Conservation (phyloP, 768 basidiomycete genomes). For the Mycena alexandri region DNA sequence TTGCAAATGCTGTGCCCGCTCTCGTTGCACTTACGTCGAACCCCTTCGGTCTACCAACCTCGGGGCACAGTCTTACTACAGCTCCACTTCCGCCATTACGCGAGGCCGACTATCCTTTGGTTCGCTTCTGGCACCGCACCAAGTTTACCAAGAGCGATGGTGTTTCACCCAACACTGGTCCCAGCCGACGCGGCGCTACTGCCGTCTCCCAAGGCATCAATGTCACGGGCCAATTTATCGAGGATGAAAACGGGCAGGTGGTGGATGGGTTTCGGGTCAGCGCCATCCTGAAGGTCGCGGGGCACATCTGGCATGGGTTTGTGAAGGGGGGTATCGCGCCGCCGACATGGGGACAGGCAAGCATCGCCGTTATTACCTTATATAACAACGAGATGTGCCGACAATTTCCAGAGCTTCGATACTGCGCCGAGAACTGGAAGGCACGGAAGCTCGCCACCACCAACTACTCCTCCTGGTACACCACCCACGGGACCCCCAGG, state of each 20-base stretch:
- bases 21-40: not conserved
- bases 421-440: slow-evolving; percentile 42
- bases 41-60: slow-evolving; percentile 12
- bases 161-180: not conserved
- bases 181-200: not conserved
- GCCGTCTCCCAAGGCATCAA: slow-evolving; percentile 1
- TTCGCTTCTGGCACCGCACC: not conserved
- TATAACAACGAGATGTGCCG: slow-evolving; percentile 34
- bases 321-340: not conserved
- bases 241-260: not conserved
- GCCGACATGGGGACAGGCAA: slow-evolving; percentile 21
- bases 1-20: slow-evolving; percentile 21
- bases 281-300: not conserved
- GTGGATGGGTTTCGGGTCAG: not conserved
- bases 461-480: slow-evolving; percentile 38
- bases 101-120: not conserved
- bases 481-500: not conserved
- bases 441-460: slow-evolving; percentile 33
- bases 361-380: slow-evolving; percentile 3
- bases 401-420: slow-evolving; percentile 36
- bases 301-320: not conserved
- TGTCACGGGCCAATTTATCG: not conserved
- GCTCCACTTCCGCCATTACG: not conserved
- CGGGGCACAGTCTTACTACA: not conserved
- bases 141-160: not conserved